Evolutionary conservation across 345 rosid species (phyloP), one percentile per base, ranked within the genome.

Genomic region (Noccaea bulbosa): DNA sequence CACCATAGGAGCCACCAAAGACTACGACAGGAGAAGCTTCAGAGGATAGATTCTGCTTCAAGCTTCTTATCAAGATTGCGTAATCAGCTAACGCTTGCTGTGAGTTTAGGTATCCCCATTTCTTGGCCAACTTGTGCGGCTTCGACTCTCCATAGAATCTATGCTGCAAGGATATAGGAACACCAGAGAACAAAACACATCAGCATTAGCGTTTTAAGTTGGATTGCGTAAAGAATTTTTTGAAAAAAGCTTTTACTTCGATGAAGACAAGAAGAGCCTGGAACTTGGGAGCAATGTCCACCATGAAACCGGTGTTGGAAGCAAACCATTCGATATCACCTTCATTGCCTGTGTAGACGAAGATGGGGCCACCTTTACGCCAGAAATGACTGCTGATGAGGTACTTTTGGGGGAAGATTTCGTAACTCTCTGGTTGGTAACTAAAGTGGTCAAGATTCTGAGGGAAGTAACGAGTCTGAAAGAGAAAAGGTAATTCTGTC

Each of bases 1-100:
- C 96, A 73, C 96, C 96, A 76, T 87, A 90, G 53, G 96, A 90
- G 38, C 87, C 96, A 60, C 96, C 96, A 59, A 87, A 86, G 80
- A 84, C 89, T 45, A 90, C 83, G 5, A 87, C 91, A 8, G 96
- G 89, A 2, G 96, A 87, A 32, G 81, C 73, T 70, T 90, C 89
- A 5, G 91, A 81, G 20, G 88, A 79, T 39, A 90, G 81, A 44
- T 90, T 84, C 51, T 81, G 82, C 85, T 90, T 90, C 81, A 87
- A 80, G 78, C 85, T 84, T 74, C 84, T 81, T 55, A 90, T 82
- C 50, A 90, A 34, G 61, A 85, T 70, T 4, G 90, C 87, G 76
- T 56, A 88, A 80, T 86, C 97, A 69, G 93, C 92, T 73, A 90
- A 78, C 1, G 90, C 94, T 75, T 90, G 91, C 70, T 82, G 92